Conservation (phyloP, 129 eudicot genomes). For the Artemisia argyi region DNA sequence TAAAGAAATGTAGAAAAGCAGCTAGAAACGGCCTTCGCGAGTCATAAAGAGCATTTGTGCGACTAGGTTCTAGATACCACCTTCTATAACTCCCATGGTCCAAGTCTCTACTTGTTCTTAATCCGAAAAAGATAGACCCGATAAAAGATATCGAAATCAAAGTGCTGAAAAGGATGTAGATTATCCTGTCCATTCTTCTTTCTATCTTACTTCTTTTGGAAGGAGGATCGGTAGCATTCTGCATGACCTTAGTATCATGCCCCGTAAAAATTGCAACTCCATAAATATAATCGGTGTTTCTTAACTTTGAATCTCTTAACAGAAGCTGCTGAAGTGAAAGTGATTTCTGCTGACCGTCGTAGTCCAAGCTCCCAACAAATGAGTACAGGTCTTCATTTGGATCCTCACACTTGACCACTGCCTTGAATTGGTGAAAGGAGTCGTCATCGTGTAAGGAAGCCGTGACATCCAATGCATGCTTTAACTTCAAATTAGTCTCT, state of each 20-base stretch:
- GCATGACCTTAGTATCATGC: conserved; percentile 97
- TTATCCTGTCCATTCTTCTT: conserved; percentile 79
- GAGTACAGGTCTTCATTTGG: conserved; percentile 94
- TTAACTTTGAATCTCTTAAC: conserved; percentile 84
- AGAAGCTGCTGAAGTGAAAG: conserved; percentile 88
- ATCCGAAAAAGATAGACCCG: conserved; percentile 83
- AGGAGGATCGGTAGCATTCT: conserved; percentile 94
- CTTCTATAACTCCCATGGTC: conserved; percentile 45
- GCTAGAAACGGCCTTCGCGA: conserved; percentile 65
- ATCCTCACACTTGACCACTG: conserved; percentile 87
- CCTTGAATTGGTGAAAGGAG: conserved; percentile 65
- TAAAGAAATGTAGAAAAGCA: conserved; percentile 81
- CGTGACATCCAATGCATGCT: conserved; percentile 82
- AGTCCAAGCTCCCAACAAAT: conserved; percentile 67
- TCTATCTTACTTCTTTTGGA: conserved; percentile 93
- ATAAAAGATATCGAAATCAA: conserved; percentile 59
- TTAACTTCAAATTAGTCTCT: conserved; percentile 90
- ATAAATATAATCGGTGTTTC: conserved; percentile 75
- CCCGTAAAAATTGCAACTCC: conserved; percentile 90
- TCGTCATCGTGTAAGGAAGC: conserved; percentile 52
- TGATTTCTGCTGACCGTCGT: conserved; percentile 44
- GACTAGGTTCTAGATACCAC: conserved; percentile 95
- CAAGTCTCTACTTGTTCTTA: conserved; percentile 60
- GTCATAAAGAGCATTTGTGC: conserved; percentile 59
- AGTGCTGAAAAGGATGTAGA: conserved; percentile 72